Evolutionary conservation across 768 basidiomycete genomes (phyloP).

Genomic region (Lactifluus subvellereus): DNA sequence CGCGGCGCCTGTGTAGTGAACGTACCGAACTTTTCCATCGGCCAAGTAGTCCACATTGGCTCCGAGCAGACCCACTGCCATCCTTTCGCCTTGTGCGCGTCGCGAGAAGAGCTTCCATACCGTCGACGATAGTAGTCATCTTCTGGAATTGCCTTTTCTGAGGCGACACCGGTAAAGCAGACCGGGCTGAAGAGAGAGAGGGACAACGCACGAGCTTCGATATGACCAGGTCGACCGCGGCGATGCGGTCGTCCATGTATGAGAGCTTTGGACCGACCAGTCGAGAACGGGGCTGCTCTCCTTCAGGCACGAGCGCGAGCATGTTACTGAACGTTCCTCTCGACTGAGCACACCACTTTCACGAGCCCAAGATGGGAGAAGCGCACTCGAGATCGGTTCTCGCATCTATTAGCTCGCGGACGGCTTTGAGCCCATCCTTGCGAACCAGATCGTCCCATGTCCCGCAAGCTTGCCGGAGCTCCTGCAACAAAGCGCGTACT

Average conservation of each 20-base stretch:
- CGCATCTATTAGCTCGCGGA: slow-evolving; percentile 63
- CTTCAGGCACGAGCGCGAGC: slow-evolving; percentile 46
- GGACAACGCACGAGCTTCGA: slow-evolving; percentile 54
- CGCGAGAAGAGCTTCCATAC: slow-evolving; percentile 57
- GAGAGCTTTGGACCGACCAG: slow-evolving; percentile 61
- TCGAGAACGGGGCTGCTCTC: slow-evolving; percentile 49
- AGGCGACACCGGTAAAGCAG: neutral
- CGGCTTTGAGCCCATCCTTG: slow-evolving; percentile 73
- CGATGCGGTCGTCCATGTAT: slow-evolving; percentile 60
- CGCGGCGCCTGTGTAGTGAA: neutral
- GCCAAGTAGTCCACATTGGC: slow-evolving; percentile 78
- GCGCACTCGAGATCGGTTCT: slow-evolving; percentile 83
- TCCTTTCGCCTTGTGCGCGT: slow-evolving; percentile 67
- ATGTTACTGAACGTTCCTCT: slow-evolving; percentile 46
- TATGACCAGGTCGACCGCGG: slow-evolving; percentile 52
- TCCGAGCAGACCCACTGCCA: slow-evolving; percentile 65
- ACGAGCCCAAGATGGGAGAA: neutral
- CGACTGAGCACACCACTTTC: neutral
- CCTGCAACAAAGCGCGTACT: slow-evolving; percentile 60
- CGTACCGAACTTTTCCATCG: slow-evolving; percentile 72
- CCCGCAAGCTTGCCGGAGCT: slow-evolving; percentile 53
- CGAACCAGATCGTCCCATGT: slow-evolving; percentile 85
- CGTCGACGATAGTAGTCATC: slow-evolving; percentile 59
- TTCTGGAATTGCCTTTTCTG: slow-evolving; percentile 69
- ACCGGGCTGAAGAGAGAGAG: neutral